Conservation (phyloP, 352 stramenopile genomes). For the Phytopythium chamaehyphon region DNA sequence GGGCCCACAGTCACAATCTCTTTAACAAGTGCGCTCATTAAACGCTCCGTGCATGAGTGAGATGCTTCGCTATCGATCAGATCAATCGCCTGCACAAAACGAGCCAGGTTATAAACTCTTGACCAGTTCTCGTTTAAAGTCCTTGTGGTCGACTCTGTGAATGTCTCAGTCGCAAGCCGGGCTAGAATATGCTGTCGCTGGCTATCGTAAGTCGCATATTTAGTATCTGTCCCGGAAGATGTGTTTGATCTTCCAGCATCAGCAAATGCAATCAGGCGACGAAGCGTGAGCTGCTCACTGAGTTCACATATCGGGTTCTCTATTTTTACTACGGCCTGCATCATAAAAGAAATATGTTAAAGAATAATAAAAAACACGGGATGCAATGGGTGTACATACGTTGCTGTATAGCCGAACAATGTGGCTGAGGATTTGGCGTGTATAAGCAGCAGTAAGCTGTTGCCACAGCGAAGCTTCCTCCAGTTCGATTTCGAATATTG, state of each 20-base stretch:
- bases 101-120: constrained; percentile 48
- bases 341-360: constrained; percentile 1
- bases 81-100: constrained; percentile 49
- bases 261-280: constrained; percentile 61
- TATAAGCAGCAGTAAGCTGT: constrained; percentile 56
- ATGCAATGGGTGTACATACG: constrained; percentile 13
- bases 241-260: constrained; percentile 11
- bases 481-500: constrained; percentile 50
- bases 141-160: constrained; percentile 27
- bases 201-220: neutral
- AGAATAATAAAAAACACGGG: neutral
- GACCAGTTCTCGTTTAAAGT: constrained; percentile 53
- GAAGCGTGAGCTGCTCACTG: constrained; percentile 55
- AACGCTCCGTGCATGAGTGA: neutral
- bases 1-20: constrained; percentile 2
- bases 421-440: constrained; percentile 61
- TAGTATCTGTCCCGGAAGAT: neutral
- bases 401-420: constrained; percentile 56
- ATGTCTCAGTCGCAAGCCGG: constrained; percentile 41
- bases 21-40: constrained; percentile 1
- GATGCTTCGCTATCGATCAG: constrained; percentile 10
- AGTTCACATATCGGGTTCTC: constrained; percentile 54
- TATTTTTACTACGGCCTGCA: constrained; percentile 17
- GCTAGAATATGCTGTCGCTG: constrained; percentile 65
- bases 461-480: constrained; percentile 63